Evolutionary conservation across 176 grass and related monocot genomes (phyloP), one percentile per base, ranked within the genome.

Genomic region (Puccinellia tenuiflora): DNA sequence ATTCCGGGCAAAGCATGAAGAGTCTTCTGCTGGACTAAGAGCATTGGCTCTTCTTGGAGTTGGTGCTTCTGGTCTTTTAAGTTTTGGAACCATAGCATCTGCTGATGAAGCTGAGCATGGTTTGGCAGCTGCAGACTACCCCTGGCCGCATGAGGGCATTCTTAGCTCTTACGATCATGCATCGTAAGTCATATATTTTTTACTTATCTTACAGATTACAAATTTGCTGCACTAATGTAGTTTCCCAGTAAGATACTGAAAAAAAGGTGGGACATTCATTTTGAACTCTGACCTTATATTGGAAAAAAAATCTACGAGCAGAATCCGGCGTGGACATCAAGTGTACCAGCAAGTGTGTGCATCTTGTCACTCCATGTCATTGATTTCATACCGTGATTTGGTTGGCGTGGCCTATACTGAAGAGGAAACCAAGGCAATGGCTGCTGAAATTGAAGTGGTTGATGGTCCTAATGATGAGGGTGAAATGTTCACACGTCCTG

Each of bases 41-140:
- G 92, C 85, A 59, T 69, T 99, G 24, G 91, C 89, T 39, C 81
- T 99, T 50, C 69, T 99, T 68, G 93, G 93, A 81, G 93, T 90
- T 78, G 89, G 96, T 85, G 89, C 85, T 79, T 87, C 96, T 48
- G 91, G 96, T 67, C 84, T 92, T 68, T 65, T 99, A 46, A 87
- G 91, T 69, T 96, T 96, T 43, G 87, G 91, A 57, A 92, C 91
- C 60, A 75, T 95, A 71, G 91, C 93, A 47, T 90, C 85, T 81
- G 96, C 96, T 76, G 96, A 99, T 87, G 96, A 99, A 88, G 87
- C 93, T 71, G 96, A 96, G 83, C 96, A 96, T 90, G 93, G 96
- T 21, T 82, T 99, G 72, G 81, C 87, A 18, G 83, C 89, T n/a
- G 83, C 91, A 34, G 83, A 75, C 13, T 99, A 99, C 83, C 97